A percentile compares a stretch with the other conserved stretches of the same genome.
These are phyloP conservation scores for Calonectria multiphialidica DNA, from an alignment of 2,329 filamentous ascomycete species.

Conservation along the genomic window DNA sequence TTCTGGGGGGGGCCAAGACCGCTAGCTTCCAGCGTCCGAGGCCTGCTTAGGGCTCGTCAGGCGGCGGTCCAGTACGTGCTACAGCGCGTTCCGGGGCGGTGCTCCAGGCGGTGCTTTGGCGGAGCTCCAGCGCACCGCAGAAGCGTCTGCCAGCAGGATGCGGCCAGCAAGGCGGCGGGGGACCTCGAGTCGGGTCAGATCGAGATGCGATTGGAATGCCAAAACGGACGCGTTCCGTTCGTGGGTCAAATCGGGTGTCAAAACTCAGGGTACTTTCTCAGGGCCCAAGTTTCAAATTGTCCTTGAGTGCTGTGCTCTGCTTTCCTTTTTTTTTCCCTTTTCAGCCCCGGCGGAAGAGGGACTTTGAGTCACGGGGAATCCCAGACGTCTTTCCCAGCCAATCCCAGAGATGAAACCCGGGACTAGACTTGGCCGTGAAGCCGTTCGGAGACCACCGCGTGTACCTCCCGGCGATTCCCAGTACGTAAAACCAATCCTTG, in stretches of 20 bases:
- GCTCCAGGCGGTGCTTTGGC: background rate
- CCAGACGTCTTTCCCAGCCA: constrained; percentile 28
- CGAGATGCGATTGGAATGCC: constrained; percentile 12
- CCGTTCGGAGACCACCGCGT: constrained; percentile 41
- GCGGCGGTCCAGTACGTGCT: constrained; percentile 9
- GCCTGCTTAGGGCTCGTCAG: constrained; percentile 18
- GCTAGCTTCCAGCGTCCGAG: constrained; percentile 11
- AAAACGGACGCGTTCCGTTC: background rate
- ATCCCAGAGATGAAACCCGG: constrained; percentile 37
- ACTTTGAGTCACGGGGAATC: constrained; percentile 4
- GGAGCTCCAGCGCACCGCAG: constrained; percentile 19
- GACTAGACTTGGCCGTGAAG: constrained; percentile 29
- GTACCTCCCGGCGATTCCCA: constrained; percentile 35
- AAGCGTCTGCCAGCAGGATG: background rate
- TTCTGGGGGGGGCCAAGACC: background rate
- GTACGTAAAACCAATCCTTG: constrained; percentile 44
- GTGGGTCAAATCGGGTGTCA: background rate
- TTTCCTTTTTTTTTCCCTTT: constrained; percentile 6
- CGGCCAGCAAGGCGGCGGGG: background rate
- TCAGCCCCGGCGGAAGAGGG: constrained; percentile 6
- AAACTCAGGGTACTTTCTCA: background rate
- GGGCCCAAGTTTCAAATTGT: background rate
- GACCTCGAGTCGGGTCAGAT: constrained; percentile 12
- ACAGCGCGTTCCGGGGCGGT: constrained; percentile 26
- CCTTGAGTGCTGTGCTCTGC: background rate